These are phyloP conservation scores for Trametes cubensis DNA, from an alignment of 768 basidiomycete species.

Conservation along the genomic window DNA sequence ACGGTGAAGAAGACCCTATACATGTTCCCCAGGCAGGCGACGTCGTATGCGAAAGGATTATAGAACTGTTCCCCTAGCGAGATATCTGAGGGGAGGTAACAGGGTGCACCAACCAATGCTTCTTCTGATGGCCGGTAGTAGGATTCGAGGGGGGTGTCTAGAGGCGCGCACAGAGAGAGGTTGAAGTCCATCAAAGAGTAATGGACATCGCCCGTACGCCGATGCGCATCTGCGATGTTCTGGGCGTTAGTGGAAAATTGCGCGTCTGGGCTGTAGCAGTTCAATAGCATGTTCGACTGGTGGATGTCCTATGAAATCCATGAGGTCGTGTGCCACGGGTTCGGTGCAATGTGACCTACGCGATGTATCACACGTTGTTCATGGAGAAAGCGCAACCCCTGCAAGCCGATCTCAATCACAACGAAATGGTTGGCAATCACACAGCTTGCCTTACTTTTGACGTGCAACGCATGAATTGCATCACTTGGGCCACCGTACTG, in stretches of 20 bases:
- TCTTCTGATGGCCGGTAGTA: neutral
- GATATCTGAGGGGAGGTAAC: neutral
- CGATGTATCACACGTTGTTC: constrained; percentile 19
- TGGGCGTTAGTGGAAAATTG: no score
- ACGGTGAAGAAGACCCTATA: constrained; percentile 4
- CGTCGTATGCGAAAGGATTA: constrained; percentile 9
- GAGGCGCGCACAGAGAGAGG: neutral
- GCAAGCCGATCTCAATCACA: neutral
- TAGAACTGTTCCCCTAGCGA: neutral
- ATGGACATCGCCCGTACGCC: neutral
- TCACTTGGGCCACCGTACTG: neutral
- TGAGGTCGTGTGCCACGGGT: neutral
- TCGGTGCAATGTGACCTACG: neutral
- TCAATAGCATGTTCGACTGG: neutral
- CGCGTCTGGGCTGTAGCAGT: neutral
- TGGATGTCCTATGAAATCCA: neutral
- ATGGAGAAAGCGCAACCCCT: constrained; percentile 22
- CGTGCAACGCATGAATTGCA: constrained; percentile 2
- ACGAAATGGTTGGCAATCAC: neutral
- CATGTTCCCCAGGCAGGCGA: constrained; percentile 5
- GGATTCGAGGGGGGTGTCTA: neutral
- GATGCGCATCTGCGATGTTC: neutral
- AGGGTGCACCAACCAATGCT: neutral
- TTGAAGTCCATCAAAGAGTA: constrained; percentile 6
- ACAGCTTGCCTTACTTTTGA: neutral